These are phyloP conservation scores for Eremothecium gossypii DNA, from an alignment of 1,139 yeast genomes.

Conservation along the genomic window DNA sequence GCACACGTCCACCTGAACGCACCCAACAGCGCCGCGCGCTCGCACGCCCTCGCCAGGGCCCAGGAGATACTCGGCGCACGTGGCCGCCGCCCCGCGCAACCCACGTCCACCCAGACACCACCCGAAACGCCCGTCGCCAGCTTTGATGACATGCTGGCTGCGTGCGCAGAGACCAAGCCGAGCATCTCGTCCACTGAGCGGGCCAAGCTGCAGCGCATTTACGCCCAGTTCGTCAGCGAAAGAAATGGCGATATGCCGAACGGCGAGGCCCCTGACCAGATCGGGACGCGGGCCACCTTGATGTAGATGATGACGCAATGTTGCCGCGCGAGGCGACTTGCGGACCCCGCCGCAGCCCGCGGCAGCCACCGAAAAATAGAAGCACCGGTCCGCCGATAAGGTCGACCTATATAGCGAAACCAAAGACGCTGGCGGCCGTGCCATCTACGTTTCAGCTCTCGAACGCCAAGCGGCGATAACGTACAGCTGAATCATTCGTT, in stretches of 20 bases:
- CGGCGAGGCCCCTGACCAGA: constrained; percentile 71
- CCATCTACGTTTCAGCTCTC: too few relatives aligned
- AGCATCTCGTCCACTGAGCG: constrained; percentile 73
- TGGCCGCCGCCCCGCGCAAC: neutral
- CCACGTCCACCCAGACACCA: neutral
- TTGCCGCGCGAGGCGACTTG: too few relatives aligned
- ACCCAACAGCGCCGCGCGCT: neutral
- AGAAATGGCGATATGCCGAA: constrained; percentile 87
- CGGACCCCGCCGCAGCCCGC: too few relatives aligned
- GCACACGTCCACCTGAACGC: neutral
- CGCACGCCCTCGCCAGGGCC: neutral
- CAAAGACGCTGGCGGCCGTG: too few relatives aligned
- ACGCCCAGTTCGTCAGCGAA: constrained; percentile 64
- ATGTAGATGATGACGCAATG: constrained; percentile 33
- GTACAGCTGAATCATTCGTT: too few relatives aligned
- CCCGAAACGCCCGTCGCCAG: neutral
- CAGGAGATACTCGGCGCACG: neutral
- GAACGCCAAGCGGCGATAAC: too few relatives aligned
- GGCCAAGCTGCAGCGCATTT: constrained; percentile 52
- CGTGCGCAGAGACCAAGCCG: constrained; percentile 72
- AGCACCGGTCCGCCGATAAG: neutral
- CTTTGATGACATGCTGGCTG: constrained; percentile 47
- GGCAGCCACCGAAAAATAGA: neutral
- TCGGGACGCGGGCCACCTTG: constrained; percentile 76
- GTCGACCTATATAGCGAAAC: too few relatives aligned